These are phyloP conservation scores for Vitis labrusca DNA, from an alignment of 164 flowering plant genomes.

Conservation along the genomic window DNA sequence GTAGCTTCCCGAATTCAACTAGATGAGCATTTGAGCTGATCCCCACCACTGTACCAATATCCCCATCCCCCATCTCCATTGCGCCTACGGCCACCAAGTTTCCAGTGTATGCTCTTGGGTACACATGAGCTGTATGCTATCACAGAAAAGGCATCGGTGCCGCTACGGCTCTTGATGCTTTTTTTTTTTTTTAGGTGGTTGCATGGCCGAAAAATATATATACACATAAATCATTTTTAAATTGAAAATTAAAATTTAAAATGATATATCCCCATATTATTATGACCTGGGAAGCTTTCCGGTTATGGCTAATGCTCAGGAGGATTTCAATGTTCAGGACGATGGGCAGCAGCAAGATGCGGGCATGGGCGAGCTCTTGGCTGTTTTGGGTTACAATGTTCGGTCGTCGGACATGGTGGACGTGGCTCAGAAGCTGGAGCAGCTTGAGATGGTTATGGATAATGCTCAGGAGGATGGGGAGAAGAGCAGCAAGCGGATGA, in stretches of 20 bases:
- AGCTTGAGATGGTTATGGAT: constrained; percentile 69
- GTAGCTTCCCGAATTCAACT: no score
- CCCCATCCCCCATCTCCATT: no score
- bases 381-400: constrained; percentile 80
- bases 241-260: background rate
- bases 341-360: constrained; percentile 41
- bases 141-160: constrained; percentile 13
- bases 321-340: background rate
- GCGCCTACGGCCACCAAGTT: constrained; percentile 4
- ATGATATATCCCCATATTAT: constrained; percentile 8
- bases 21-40: no score
- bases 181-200: background rate
- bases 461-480: constrained; percentile 41
- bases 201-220: no score
- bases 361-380: constrained; percentile 73
- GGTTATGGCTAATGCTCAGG: no score
- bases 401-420: constrained; percentile 79
- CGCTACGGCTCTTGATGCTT: constrained; percentile 24
- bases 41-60: no score
- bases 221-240: background rate
- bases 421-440: constrained; percentile 79
- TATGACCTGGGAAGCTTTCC: constrained; percentile 12
- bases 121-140: constrained; percentile 7
- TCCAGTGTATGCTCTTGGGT: constrained; percentile 1
- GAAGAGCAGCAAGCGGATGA: constrained; percentile 35